Conservation (phyloP, 305 asterid genomes). For the Fraxinus xanthoxyloides region DNA sequence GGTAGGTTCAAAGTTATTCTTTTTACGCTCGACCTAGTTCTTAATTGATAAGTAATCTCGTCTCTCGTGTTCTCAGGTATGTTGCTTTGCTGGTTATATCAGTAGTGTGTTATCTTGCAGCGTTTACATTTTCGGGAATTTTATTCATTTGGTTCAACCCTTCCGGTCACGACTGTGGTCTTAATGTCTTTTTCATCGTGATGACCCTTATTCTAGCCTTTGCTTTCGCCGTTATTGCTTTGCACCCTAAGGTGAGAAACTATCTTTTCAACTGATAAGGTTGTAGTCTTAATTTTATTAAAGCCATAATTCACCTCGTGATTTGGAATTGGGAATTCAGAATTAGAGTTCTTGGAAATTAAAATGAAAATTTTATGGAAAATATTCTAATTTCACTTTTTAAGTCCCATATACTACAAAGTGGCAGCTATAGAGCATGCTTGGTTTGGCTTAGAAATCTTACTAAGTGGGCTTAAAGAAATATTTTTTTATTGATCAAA, state of each 20-base stretch:
- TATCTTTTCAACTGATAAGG: not conserved
- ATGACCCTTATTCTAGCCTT: slow-evolving; percentile 79
- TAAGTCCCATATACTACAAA: not conserved
- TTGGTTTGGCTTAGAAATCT: not conserved
- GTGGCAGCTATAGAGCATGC: not conserved
- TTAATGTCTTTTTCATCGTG: slow-evolving; percentile 85
- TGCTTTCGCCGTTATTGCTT: slow-evolving; percentile 71
- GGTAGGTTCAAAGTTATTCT: slow-evolving; percentile 46
- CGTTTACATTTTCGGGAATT: slow-evolving; percentile 64
- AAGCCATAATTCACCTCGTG: not conserved
- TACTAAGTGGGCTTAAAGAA: not conserved
- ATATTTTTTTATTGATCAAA: not conserved
- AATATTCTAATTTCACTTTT: not conserved
- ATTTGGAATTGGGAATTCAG: not conserved
- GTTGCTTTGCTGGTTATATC: slow-evolving; percentile 76
- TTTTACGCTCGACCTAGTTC: not conserved
- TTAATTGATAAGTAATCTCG: slow-evolving; percentile 23
- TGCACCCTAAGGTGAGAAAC: slow-evolving; percentile 66
- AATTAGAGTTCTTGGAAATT: not conserved
- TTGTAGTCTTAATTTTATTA: not conserved
- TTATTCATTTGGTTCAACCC: slow-evolving; percentile 98
- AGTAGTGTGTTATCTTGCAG: slow-evolving; percentile 67
- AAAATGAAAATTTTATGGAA: not conserved
- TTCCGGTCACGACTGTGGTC: slow-evolving; percentile 86
- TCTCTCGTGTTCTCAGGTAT: slow-evolving; percentile 55